phyloP scores from a whole-genome alignment of 345 rosid species.

The Eucalyptus caleyi region DNA sequence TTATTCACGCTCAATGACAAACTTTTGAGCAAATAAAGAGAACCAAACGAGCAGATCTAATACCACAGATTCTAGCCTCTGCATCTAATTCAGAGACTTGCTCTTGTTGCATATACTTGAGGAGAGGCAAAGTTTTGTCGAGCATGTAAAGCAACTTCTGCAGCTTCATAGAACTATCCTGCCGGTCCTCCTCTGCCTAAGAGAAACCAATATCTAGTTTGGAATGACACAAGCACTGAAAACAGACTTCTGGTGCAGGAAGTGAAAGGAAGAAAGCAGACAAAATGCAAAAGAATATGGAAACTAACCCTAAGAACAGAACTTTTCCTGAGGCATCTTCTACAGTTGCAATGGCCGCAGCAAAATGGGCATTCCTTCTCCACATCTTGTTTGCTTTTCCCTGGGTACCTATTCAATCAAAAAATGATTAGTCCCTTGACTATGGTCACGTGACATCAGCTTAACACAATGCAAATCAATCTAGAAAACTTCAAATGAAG shows the following conservation, averaged over 20 bases:
- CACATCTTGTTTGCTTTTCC: slow-evolving; percentile 21
- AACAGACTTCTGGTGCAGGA: not conserved
- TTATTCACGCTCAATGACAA: not conserved
- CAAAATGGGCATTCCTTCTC: slow-evolving; percentile 44
- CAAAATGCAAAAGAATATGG: not conserved
- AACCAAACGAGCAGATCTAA: not conserved
- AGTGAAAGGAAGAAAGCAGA: not conserved
- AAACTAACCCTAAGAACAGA: slow-evolving; percentile 11
- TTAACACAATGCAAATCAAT: not conserved
- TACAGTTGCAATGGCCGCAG: slow-evolving; percentile 39
- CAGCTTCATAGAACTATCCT: slow-evolving; percentile 10
- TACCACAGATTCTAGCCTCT: slow-evolving; percentile 26
- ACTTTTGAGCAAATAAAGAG: not conserved
- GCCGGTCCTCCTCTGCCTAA: slow-evolving; percentile 15
- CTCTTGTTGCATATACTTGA: slow-evolving; percentile 30
- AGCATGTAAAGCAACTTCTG: slow-evolving; percentile 28
- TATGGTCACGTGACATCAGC: not conserved
- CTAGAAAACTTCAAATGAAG: not conserved
- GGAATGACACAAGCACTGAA: not conserved
- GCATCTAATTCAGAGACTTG: slow-evolving; percentile 24
- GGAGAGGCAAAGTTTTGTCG: slow-evolving; percentile 27
- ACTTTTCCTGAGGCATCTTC: slow-evolving; percentile 32
- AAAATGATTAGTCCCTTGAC: not conserved
- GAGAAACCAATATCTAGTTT: not conserved
- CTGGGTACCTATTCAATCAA: slow-evolving; percentile 26